A percentile compares a stretch with the other conserved stretches of the same genome.
phyloP scores from a whole-genome alignment of 225 moss, liverwort and hornwort species.

The Polytrichum formosum region DNA sequence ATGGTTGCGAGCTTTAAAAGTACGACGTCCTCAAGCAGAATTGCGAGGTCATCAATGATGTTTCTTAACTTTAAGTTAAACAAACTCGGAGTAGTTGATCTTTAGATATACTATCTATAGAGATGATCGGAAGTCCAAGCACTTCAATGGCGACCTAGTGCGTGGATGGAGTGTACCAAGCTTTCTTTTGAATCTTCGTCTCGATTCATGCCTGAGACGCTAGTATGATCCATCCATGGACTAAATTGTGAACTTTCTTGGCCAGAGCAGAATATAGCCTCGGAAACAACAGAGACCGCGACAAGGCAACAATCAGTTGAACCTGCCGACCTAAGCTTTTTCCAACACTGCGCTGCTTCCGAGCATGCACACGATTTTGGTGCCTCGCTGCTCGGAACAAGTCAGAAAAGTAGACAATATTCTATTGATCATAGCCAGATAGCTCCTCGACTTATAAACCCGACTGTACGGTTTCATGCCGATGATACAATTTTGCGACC shows the following conservation, averaged over 20 bases:
- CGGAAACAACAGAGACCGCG: conserved; percentile 5
- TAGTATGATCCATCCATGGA: background rate
- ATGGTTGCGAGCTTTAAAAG: background rate
- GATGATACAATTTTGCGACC: conserved; percentile 16
- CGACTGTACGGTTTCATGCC: conserved; percentile 9
- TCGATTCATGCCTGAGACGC: background rate
- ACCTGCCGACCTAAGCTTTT: conserved; percentile 10
- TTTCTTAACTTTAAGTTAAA: background rate
- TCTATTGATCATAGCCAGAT: conserved; percentile 12
- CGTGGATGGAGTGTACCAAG: background rate
- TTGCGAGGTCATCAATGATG: conserved; percentile 10
- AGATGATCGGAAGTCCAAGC: too few relatives aligned
- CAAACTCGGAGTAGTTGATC: conserved; percentile 6
- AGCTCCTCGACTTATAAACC: conserved; percentile 6
- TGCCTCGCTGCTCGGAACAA: too few relatives aligned
- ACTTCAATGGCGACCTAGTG: too few relatives aligned
- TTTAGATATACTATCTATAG: conserved; percentile 9
- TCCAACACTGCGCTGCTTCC: conserved; percentile 23
- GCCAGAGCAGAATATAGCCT: background rate
- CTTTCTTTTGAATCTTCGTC: background rate
- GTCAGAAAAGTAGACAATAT: conserved; percentile 1
- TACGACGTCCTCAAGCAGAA: conserved; percentile 1
- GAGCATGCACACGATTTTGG: conserved; percentile 8
- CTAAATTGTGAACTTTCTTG: background rate
- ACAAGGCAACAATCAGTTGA: conserved; percentile 24